phyloP scores from a whole-genome alignment of 2,329 filamentous ascomycete genomes.

The Colletotrichum limetticola region DNA sequence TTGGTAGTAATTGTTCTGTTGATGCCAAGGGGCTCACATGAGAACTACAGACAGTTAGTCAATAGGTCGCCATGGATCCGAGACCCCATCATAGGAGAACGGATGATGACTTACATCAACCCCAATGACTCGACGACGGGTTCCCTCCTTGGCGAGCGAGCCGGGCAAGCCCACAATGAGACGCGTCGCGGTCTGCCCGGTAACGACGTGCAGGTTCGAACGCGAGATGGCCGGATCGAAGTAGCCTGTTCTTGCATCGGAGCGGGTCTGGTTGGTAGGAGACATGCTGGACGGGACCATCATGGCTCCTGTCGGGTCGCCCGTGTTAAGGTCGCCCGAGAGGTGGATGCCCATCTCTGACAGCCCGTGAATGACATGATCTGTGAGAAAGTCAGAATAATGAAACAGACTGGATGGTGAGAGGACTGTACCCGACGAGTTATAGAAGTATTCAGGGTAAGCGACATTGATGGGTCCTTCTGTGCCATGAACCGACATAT shows the following conservation, averaged over 20 bases:
- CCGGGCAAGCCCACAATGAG: conserved; percentile 41
- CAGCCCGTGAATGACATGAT: conserved; percentile 49
- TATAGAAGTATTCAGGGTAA: conserved; percentile 52
- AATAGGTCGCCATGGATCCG: not conserved
- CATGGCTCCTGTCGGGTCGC: conserved; percentile 48
- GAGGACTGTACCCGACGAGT: conserved; percentile 47
- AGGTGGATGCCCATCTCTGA: conserved; percentile 49
- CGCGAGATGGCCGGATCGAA: conserved; percentile 48
- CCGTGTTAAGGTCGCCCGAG: conserved; percentile 49
- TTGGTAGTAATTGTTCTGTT: conserved; percentile 24
- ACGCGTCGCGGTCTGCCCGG: conserved; percentile 50
- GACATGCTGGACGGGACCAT: conserved; percentile 50
- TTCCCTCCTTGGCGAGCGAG: conserved; percentile 11
- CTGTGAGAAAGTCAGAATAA: conserved; percentile 36
- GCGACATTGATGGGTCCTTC: conserved; percentile 50
- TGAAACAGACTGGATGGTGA: no score
- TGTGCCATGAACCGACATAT: conserved; percentile 44
- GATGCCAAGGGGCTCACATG: conserved; percentile 2
- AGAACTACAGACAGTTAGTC: not conserved
- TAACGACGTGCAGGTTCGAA: conserved; percentile 51
- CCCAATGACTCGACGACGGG: conserved; percentile 41
- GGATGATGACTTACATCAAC: conserved; percentile 48
- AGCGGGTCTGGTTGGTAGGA: conserved; percentile 51
- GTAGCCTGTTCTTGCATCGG: conserved; percentile 53
- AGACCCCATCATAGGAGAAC: not conserved